Evolutionary conservation across 768 basidiomycete genomes (phyloP).

Genomic region (Russula virescens): DNA sequence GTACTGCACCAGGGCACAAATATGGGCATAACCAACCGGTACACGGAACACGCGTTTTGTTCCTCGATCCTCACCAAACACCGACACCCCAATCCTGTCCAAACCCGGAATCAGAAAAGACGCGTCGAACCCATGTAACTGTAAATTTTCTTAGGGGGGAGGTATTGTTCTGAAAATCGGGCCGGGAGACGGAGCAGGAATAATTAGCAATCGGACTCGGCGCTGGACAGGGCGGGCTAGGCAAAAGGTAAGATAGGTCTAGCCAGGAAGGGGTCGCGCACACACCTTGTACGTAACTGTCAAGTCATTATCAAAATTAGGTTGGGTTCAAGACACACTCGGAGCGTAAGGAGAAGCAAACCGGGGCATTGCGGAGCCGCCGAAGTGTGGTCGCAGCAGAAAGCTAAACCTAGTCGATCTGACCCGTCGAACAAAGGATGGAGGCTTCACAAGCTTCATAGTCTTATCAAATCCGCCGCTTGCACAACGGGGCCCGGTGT

Average conservation of each 20-base stretch:
- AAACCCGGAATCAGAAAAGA: slow-evolving; percentile 8
- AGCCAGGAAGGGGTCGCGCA: slow-evolving; percentile 34
- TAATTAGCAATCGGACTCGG: slow-evolving; percentile 6
- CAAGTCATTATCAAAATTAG: slow-evolving; percentile 36
- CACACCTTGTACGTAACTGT: slow-evolving; percentile 44
- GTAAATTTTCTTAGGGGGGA: slow-evolving; percentile 33
- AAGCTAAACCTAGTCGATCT: slow-evolving; percentile 6
- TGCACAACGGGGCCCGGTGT: slow-evolving; percentile 27
- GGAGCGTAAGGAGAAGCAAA: slow-evolving; percentile 30
- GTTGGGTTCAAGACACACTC: slow-evolving; percentile 31
- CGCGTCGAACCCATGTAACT: slow-evolving; percentile 44
- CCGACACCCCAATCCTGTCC: slow-evolving; percentile 43
- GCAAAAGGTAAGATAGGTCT: not conserved
- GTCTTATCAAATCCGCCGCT: slow-evolving; percentile 30
- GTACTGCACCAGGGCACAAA: slow-evolving; percentile 17
- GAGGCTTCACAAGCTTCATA: not conserved
- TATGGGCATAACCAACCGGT: not conserved
- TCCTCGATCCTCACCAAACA: slow-evolving; percentile 27
- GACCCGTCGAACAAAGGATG: not conserved
- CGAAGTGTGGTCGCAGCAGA: slow-evolving; percentile 32
- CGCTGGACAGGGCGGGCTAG: not conserved
- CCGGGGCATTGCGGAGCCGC: slow-evolving; percentile 41
- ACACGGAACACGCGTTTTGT: not conserved
- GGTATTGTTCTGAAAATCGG: slow-evolving; percentile 36
- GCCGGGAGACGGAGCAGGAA: slow-evolving; percentile 23